A percentile compares a stretch with the other conserved stretches of the same genome.
Evolutionary conservation across 2,329 filamentous ascomycete genomes (phyloP).

Genomic region (Orbilia brochopaga): DNA sequence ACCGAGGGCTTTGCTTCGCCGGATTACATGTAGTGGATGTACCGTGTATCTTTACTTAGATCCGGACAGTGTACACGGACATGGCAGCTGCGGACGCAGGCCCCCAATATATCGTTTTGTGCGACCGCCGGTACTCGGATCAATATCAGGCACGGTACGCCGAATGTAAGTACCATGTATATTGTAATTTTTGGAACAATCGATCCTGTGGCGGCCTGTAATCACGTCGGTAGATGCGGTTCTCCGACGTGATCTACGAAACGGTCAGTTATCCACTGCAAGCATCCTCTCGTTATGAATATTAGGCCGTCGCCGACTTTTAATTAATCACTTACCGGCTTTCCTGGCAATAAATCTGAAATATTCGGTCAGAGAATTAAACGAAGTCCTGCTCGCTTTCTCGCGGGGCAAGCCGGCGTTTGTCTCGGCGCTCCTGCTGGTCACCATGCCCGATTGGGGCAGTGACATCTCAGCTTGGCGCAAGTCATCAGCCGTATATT

Average conservation of each 20-base stretch:
- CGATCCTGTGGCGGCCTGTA: no score
- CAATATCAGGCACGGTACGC: no score
- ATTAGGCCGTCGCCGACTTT: no score
- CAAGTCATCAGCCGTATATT: constrained; percentile 42
- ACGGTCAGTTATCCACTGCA: not conserved
- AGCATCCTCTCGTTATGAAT: no score
- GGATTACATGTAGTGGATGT: not conserved
- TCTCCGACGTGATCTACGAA: no score
- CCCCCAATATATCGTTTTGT: not conserved
- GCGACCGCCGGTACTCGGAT: not conserved
- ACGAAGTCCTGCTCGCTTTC: constrained; percentile 12
- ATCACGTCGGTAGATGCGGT: no score
- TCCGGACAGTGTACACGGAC: not conserved
- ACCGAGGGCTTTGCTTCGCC: no score
- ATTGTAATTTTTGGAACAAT: no score
- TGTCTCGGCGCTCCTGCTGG: not conserved
- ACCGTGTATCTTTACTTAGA: not conserved
- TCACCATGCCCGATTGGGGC: constrained; percentile 27
- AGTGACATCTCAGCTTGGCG: constrained; percentile 40
- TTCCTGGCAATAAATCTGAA: no score
- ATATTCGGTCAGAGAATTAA: no score
- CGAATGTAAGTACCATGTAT: no score
- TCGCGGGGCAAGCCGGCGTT: not conserved
- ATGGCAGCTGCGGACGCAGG: not conserved
- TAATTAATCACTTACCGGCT: no score